A percentile compares a stretch with the other conserved stretches of the same genome.
Evolutionary conservation across 1,284 basidiomycete species (phyloP).

Genomic region (Ceratobasidium sp.): DNA sequence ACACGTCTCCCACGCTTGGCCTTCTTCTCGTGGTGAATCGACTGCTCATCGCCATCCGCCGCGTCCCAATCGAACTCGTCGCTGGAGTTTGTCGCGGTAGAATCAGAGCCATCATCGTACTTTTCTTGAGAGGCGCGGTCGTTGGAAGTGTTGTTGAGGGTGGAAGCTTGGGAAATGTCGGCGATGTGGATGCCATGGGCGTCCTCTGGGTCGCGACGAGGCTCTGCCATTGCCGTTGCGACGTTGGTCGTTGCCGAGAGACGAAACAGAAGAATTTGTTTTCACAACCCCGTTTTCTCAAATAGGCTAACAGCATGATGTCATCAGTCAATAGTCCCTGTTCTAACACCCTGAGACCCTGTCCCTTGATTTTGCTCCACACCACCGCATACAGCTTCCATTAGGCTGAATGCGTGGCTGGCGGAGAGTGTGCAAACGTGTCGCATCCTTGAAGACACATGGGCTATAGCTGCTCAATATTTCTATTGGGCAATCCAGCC

Average conservation of each 20-base stretch:
- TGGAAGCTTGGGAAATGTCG: slow-evolving; percentile 31
- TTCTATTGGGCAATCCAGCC: too few relatives aligned
- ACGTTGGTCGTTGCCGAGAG: slow-evolving; percentile 26
- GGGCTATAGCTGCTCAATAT: too few relatives aligned
- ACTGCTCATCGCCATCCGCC: slow-evolving; percentile 64
- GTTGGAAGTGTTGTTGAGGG: slow-evolving; percentile 28
- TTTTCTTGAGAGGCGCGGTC: slow-evolving; percentile 16
- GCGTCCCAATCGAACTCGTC: slow-evolving; percentile 83
- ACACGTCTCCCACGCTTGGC: slow-evolving; percentile 67
- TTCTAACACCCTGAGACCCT: slow-evolving; percentile 13
- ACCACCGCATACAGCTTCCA: too few relatives aligned
- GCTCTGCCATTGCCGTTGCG: slow-evolving; percentile 31
- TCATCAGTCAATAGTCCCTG: slow-evolving; percentile 35
- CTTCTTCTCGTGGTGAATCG: slow-evolving; percentile 50
- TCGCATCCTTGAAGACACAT: too few relatives aligned
- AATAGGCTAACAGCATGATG: slow-evolving; percentile 36
- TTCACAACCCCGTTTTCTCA: slow-evolving; percentile 21
- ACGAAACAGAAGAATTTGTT: slow-evolving; percentile 9
- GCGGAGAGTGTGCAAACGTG: too few relatives aligned
- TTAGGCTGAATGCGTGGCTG: too few relatives aligned
- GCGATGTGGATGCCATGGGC: slow-evolving; percentile 18
- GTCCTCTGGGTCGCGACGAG: slow-evolving; percentile 17
- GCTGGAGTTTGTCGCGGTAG: slow-evolving; percentile 69
- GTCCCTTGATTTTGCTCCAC: too few relatives aligned
- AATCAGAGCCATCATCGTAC: slow-evolving; percentile 59